These are phyloP conservation scores for Phytophthora multivora DNA, from an alignment of 352 stramenopile genomes.

Conservation along the genomic window DNA sequence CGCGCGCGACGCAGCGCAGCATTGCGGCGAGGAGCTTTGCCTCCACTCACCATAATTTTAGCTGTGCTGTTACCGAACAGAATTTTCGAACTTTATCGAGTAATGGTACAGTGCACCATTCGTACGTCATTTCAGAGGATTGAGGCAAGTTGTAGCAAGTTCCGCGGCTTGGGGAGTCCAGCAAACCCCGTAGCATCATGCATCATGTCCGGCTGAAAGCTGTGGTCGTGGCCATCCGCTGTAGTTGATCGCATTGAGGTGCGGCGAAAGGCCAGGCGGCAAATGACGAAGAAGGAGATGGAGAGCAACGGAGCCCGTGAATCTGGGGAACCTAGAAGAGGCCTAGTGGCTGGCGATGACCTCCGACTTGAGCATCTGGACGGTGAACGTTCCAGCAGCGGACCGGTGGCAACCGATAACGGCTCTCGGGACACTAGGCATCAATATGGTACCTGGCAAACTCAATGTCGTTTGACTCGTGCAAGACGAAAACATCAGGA, in stretches of 20 bases:
- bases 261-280: conserved; percentile 2
- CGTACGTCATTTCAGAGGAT: not conserved
- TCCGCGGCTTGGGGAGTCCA: conserved; percentile 28
- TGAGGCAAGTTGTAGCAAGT: conserved; percentile 5
- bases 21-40: conserved; percentile 41
- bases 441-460: not conserved
- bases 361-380: not conserved
- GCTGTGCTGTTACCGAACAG: no score
- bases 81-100: no score
- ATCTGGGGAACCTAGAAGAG: not conserved
- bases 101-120: not conserved
- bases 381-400: not conserved
- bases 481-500: conserved; percentile 9
- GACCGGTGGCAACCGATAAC: conserved; percentile 8
- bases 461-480: not conserved
- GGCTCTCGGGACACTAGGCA: not conserved
- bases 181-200: conserved; percentile 14
- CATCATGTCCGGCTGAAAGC: not conserved
- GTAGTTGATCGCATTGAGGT: conserved; percentile 1
- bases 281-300: not conserved
- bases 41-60: conserved; percentile 68
- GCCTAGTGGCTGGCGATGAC: not conserved
- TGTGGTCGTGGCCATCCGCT: conserved; percentile 6
- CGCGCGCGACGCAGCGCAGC: conserved; percentile 34
- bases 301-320: conserved; percentile 18